phyloP scores from a whole-genome alignment of 768 basidiomycete species.

The Hortiboletus flavorubellus region DNA sequence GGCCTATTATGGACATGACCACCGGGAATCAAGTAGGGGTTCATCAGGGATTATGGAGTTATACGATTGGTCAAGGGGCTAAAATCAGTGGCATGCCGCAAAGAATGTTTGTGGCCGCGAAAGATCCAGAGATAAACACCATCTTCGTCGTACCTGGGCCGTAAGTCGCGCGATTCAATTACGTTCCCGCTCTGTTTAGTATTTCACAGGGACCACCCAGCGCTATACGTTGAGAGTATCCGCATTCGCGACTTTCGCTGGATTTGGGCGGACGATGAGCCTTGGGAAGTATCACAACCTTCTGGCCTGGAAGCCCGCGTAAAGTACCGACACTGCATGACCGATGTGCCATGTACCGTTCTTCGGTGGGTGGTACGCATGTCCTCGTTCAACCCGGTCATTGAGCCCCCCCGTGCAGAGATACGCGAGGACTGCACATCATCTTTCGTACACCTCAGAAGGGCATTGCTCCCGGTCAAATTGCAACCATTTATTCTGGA shows the following conservation, averaged over 20 bases:
- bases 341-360: conserved; percentile 49
- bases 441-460: conserved; percentile 57
- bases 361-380: conserved; percentile 37
- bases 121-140: conserved; percentile 58
- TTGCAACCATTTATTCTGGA: conserved; percentile 67
- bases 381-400: neutral
- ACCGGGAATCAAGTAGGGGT: conserved; percentile 52
- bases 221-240: conserved; percentile 44
- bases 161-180: conserved; percentile 38
- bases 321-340: conserved; percentile 73
- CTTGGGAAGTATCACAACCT: conserved; percentile 38
- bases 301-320: conserved; percentile 48
- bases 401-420: conserved; percentile 15
- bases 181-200: neutral
- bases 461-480: conserved; percentile 78
- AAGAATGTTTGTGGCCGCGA: conserved; percentile 70
- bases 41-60: conserved; percentile 80
- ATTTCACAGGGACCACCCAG: conserved; percentile 52
- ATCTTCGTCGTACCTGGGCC: conserved; percentile 75
- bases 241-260: conserved; percentile 57
- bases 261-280: conserved; percentile 70
- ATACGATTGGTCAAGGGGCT: conserved; percentile 82
- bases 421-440: conserved; percentile 35
- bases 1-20: conserved; percentile 58
- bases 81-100: conserved; percentile 57